These are phyloP conservation scores for Xylaria sp. DNA, from an alignment of 2,329 filamentous ascomycete species.

Conservation along the genomic window DNA sequence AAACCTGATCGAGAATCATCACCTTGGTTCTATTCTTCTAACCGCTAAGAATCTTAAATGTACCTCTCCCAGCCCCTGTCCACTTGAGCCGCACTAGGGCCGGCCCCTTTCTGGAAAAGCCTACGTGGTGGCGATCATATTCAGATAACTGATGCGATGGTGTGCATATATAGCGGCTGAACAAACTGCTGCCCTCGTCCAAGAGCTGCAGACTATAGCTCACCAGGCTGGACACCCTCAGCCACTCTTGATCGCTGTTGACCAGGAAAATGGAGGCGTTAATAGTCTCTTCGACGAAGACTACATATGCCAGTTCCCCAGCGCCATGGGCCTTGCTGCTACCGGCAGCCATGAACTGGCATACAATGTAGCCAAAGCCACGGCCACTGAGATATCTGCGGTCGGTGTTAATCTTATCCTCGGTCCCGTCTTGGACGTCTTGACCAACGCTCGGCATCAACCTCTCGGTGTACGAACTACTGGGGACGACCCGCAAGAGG, in stretches of 20 bases:
- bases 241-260: constrained; percentile 88
- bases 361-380: constrained; percentile 91
- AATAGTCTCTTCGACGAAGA: constrained; percentile 97
- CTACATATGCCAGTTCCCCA: constrained; percentile 95
- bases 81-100: constrained; percentile 30
- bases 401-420: constrained; percentile 97
- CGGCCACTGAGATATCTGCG: constrained; percentile 89
- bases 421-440: constrained; percentile 90
- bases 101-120: constrained; percentile 15
- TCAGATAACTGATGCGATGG: constrained; percentile 49
- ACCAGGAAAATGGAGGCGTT: constrained; percentile 98
- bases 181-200: constrained; percentile 86
- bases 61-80: constrained; percentile 51
- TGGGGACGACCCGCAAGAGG: constrained; percentile 94
- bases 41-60: constrained; percentile 89
- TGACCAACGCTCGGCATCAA: constrained; percentile 92
- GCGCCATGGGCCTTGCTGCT: constrained; percentile 96
- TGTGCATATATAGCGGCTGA: constrained; percentile 75
- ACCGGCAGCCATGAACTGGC: constrained; percentile 86
- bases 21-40: constrained; percentile 87
- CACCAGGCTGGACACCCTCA: constrained; percentile 89
- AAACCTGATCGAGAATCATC: constrained; percentile 82
- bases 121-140: constrained; percentile 39
- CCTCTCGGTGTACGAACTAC: constrained; percentile 89
- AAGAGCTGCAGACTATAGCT: constrained; percentile 92